Percentiles rank a stretch among this genome's conserved stretches.
These are phyloP conservation scores for Chamaecyparis obtusa DNA, from an alignment of 75 land plant species.

Conservation along the genomic window DNA sequence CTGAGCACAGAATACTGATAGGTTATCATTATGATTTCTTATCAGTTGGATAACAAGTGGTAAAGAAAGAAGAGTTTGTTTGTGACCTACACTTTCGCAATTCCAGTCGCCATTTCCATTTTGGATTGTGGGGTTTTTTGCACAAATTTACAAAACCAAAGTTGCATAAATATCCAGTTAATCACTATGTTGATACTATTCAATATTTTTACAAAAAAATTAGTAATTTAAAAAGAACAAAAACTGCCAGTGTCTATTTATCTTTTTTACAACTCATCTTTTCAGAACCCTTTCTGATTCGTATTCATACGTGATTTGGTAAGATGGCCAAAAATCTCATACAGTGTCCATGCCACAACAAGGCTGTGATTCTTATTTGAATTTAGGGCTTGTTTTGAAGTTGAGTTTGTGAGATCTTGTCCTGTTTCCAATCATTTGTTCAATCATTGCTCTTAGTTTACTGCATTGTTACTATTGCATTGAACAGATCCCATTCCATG, in stretches of 20 bases:
- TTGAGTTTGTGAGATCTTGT: background rate
- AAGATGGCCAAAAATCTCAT: background rate
- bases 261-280: background rate
- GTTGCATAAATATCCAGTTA: background rate
- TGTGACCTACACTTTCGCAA: background rate
- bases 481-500: background rate
- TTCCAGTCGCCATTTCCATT: background rate
- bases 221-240: too few relatives aligned
- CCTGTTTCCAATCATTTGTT: background rate
- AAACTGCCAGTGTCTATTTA: background rate
- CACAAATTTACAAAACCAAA: background rate
- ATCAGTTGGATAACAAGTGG: too few relatives aligned
- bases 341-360: background rate
- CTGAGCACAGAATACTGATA: too few relatives aligned
- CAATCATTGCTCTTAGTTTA: background rate
- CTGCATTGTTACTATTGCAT: background rate
- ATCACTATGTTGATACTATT: background rate
- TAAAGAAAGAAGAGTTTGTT: too few relatives aligned
- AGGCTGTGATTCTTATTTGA: background rate
- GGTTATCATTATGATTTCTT: too few relatives aligned
- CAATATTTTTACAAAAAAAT: too few relatives aligned
- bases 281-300: background rate
- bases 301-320: background rate
- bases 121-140: background rate
- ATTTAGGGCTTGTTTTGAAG: background rate